A percentile compares a stretch with the other conserved stretches of the same genome.
Evolutionary conservation across 169 alveolate genomes (phyloP).

Genomic region (Toxoplasma gondii): DNA sequence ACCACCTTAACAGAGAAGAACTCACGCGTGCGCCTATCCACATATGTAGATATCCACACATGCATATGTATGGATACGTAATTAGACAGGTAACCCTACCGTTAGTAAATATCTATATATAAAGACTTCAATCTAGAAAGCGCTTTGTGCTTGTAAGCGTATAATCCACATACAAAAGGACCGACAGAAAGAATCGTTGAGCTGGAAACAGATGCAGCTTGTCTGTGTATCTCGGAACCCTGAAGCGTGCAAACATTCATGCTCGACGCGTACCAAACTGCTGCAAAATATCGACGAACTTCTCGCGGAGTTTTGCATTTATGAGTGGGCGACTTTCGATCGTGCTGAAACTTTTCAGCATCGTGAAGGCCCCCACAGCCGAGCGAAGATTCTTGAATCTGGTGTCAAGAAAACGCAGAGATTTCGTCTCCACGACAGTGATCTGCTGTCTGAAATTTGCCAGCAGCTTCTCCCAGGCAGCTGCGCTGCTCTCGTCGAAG

Average conservation of each 20-base stretch:
- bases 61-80: no score
- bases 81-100: no score
- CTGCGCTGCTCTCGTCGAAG: conserved; percentile 82
- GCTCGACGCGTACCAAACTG: conserved; percentile 77
- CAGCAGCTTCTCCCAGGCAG: conserved; percentile 79
- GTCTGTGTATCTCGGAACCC: no score
- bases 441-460: conserved; percentile 83
- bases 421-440: conserved; percentile 84
- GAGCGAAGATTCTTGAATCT: conserved; percentile 83
- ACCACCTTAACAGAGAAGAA: neutral
- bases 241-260: no score
- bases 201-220: no score
- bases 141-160: no score
- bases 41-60: no score
- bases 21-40: neutral
- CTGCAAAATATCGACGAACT: conserved; percentile 87
- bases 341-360: conserved; percentile 90
- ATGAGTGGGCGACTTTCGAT: conserved; percentile 88
- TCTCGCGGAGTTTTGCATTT: conserved; percentile 87
- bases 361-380: conserved; percentile 94
- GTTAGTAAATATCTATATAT: no score
- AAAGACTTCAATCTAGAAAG: no score
- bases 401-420: conserved; percentile 80
- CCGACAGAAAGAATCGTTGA: no score
- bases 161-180: no score